A percentile compares a stretch with the other conserved stretches of the same genome.
Conservation (phyloP, 1,284 basidiomycete genomes). For the Irpex sp. region DNA sequence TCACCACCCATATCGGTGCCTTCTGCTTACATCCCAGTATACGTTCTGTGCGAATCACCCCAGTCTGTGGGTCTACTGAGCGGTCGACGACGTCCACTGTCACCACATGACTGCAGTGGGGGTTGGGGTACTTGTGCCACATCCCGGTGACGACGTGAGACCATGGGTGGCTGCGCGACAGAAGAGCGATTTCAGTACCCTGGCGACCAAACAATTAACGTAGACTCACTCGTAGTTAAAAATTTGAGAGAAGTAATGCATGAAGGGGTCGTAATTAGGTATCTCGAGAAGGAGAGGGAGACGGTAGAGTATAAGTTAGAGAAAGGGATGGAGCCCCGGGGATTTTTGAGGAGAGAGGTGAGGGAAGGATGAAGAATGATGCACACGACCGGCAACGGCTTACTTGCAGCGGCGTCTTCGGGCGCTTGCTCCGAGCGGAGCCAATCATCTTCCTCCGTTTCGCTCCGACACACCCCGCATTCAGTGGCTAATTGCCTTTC, state of each 20-base stretch:
- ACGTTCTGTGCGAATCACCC: constrained; percentile 85
- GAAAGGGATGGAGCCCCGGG: neutral
- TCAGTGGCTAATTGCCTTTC: constrained; percentile 1
- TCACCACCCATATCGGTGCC: constrained; percentile 79
- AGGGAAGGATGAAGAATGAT: constrained; percentile 7
- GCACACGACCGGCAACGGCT: constrained; percentile 16
- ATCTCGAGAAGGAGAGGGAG: constrained; percentile 1
- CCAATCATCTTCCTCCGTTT: constrained; percentile 13
- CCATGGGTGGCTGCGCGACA: constrained; percentile 70
- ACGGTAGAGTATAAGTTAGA: constrained; percentile 9
- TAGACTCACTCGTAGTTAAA: constrained; percentile 66
- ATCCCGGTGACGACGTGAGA: constrained; percentile 85
- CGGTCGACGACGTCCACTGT: constrained; percentile 89
- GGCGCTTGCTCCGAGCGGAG: neutral
- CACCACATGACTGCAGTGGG: constrained; percentile 87
- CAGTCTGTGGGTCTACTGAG: constrained; percentile 77
- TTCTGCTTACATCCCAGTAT: constrained; percentile 86
- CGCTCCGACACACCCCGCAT: constrained; percentile 14
- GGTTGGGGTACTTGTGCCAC: constrained; percentile 96
- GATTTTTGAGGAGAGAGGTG: constrained; percentile 7
- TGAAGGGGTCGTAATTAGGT: constrained; percentile 23
- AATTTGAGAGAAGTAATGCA: constrained; percentile 78
- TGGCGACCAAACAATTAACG: neutral
- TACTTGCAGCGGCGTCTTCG: neutral
- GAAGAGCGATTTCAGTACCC: constrained; percentile 16